Base-by-base conservation (phyloP, 1,139 yeast genomes). In the Candida frijolesensis region DNA sequence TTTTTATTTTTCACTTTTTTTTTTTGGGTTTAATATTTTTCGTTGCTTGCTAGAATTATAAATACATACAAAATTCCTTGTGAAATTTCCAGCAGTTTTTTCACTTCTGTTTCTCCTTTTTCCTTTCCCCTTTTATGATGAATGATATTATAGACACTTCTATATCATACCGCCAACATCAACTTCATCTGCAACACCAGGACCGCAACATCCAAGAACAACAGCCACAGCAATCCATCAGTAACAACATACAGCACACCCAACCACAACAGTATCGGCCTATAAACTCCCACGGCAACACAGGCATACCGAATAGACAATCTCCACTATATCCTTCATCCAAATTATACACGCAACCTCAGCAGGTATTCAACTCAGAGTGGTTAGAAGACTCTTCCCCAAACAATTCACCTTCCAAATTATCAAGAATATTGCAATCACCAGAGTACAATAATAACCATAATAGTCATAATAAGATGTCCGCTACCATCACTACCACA, bases 371-470 rank as follows among this genome's bases (percentile, higher is more conserved):
- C 63, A 71, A 60, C 53, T 67, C 74, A 15, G 76, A 71, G 73
- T 72, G 77, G 78, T 53, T 64, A 50, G 76, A 72, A 49, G 76
- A 72, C 51, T 54, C 42, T 8, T 42, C 70, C 6, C 68, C 71
- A 2, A 53, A 57, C 14, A 54, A 54, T 46, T 65, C 70, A 5
- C 71, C 71, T 6, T 55, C 62, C 40, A 65, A 60, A 50, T 50
- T 54, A 22, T 40, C 54, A n/a, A 49, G 35, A 12, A 40, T 45
- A n/a, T 39, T 51, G 15, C 53, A 51, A 51, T 45, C 29, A 25
- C 29, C 42, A 48, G 48, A 41, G 50, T 55, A 43, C 46, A 42
- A 44, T 42, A 16, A 46, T 49, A 16, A 43, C 48, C 19, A 38
- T 47, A 44, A 35, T 44, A 19, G 43, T 48, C 16, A 43, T 46